phyloP scores from a whole-genome alignment of 768 basidiomycete genomes.

The Xerocomellus intermedius region DNA sequence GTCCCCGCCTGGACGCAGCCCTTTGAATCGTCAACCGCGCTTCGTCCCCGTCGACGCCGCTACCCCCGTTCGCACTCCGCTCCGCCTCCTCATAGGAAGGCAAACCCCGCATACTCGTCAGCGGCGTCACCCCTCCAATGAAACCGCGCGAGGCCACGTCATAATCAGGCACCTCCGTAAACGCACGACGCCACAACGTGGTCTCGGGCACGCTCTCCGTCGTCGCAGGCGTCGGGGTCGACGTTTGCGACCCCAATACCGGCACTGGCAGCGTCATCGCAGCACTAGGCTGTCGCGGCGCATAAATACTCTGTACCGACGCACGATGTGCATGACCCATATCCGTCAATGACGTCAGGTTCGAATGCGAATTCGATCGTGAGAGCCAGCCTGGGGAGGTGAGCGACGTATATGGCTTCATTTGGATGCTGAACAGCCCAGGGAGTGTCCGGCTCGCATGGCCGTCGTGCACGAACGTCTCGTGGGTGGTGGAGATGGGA shows the following conservation, averaged over 20 bases:
- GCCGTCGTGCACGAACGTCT: constrained; percentile 52
- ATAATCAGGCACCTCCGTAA: constrained; percentile 85
- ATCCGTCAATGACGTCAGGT: constrained; percentile 18
- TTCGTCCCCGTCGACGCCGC: neutral
- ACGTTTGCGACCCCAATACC: neutral
- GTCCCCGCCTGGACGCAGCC: neutral
- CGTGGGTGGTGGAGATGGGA: constrained; percentile 30
- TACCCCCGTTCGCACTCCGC: neutral
- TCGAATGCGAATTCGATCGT: constrained; percentile 37
- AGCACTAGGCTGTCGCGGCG: neutral
- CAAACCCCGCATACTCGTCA: constrained; percentile 70
- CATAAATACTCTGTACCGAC: neutral
- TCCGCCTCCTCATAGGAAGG: constrained; percentile 84
- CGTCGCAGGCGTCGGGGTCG: constrained; percentile 5
- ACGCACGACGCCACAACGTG: constrained; percentile 55
- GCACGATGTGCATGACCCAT: constrained; percentile 1
- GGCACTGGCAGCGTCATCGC: neutral
- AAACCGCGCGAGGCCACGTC: constrained; percentile 81
- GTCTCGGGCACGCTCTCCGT: constrained; percentile 28
- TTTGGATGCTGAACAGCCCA: constrained; percentile 53
- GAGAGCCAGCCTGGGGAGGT: constrained; percentile 42
- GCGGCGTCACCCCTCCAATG: constrained; percentile 86
- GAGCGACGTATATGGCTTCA: constrained; percentile 59
- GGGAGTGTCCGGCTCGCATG: constrained; percentile 53
- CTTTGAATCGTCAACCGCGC: constrained; percentile 10